Conservation (phyloP, 2,329 filamentous ascomycete genomes). For the Chaetothyriales sp. region DNA sequence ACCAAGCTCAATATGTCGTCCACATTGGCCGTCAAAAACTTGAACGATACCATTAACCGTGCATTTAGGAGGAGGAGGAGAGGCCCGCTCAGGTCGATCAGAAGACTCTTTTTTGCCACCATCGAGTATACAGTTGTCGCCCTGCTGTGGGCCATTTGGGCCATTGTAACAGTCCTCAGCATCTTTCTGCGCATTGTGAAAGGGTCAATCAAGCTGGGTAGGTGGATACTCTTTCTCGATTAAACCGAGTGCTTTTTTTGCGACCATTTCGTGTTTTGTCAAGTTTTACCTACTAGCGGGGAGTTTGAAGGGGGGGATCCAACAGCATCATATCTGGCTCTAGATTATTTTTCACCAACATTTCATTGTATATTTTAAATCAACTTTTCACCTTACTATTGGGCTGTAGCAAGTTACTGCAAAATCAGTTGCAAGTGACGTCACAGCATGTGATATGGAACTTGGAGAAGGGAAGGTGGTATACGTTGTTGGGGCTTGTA, state of each 20-base stretch:
- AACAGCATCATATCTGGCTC: too few species aligned
- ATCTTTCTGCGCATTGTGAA: conserved; percentile 50
- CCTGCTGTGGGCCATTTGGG: conserved; percentile 90
- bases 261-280: too few species aligned
- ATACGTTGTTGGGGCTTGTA: too few species aligned
- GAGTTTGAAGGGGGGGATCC: too few species aligned
- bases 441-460: too few species aligned
- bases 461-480: too few species aligned
- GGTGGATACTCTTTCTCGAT: conserved; percentile 56
- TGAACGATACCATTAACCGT: conserved; percentile 59
- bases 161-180: conserved; percentile 65
- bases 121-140: conserved; percentile 81
- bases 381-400: too few species aligned
- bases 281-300: neutral
- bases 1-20: conserved; percentile 63
- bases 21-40: conserved; percentile 64
- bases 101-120: conserved; percentile 62
- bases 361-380: too few species aligned
- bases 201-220: conserved; percentile 45
- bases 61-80: conserved; percentile 60
- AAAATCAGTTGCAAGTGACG: too few species aligned
- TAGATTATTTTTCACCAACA: too few species aligned
- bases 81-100: conserved; percentile 53
- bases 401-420: too few species aligned
- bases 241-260: neutral